A percentile compares a stretch with the other conserved stretches of the same genome.
phyloP scores from a whole-genome alignment of 495 filamentous ascomycete species.

The Pyrenula massariospora region DNA sequence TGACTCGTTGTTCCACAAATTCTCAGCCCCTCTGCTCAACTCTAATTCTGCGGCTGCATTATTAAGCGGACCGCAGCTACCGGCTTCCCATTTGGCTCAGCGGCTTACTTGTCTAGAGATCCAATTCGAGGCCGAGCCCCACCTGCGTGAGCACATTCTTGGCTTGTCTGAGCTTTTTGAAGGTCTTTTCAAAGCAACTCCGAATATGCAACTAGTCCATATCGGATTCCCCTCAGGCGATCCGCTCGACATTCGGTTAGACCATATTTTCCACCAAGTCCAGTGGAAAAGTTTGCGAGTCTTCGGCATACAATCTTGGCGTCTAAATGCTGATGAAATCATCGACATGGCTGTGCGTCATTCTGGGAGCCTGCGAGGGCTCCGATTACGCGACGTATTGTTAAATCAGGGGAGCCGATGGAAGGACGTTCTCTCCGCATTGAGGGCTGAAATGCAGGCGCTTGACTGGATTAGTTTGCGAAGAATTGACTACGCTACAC shows the following conservation, averaged over 20 bases:
- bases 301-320: constrained; percentile 56
- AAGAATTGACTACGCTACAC: constrained; percentile 45
- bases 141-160: constrained; percentile 42
- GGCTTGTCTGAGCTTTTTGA: constrained; percentile 43
- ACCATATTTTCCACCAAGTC: constrained; percentile 50
- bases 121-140: constrained; percentile 43
- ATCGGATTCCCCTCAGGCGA: constrained; percentile 48
- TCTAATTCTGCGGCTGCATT: constrained; percentile 44
- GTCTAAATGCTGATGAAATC: constrained; percentile 46
- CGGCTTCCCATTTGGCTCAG: constrained; percentile 37
- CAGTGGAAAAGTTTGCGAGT: constrained; percentile 49
- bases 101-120: constrained; percentile 47
- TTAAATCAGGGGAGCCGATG: constrained; percentile 48
- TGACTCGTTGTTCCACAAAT: constrained; percentile 41
- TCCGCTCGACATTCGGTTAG: constrained; percentile 44
- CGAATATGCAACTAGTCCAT: constrained; percentile 51
- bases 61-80: constrained; percentile 28
- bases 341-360: constrained; percentile 45
- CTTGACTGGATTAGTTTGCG: constrained; percentile 50
- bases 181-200: constrained; percentile 44
- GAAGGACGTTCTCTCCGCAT: constrained; percentile 44
- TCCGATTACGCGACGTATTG: constrained; percentile 45
- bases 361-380: constrained; percentile 37
- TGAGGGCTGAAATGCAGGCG: constrained; percentile 45
- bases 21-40: constrained; percentile 54